Evolutionary conservation across 106 monocot genomes (phyloP).

Genomic region (Apostasia ramifera): DNA sequence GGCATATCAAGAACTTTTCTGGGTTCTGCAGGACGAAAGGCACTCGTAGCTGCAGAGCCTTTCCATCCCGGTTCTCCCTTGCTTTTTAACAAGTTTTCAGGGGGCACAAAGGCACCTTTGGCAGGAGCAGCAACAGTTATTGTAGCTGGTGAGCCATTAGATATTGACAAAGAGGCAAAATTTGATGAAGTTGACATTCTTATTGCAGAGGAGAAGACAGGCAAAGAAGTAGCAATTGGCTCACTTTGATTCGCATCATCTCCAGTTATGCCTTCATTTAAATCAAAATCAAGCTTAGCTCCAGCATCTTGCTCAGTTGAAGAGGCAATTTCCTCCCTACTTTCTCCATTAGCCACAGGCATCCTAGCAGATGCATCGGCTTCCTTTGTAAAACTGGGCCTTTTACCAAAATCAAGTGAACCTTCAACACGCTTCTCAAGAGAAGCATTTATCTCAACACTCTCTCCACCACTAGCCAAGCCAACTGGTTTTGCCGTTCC

Average conservation of each 20-base stretch:
- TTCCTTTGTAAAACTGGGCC: constrained; percentile 7
- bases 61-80: constrained; percentile 80
- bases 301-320: constrained; percentile 24
- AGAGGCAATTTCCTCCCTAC: constrained; percentile 17
- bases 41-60: constrained; percentile 95
- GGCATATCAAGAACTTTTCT: constrained; percentile 70
- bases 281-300: constrained; percentile 63
- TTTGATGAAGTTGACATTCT: constrained; percentile 23
- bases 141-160: constrained; percentile 24
- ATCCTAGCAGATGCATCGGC: constrained; percentile 10
- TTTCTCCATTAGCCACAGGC: constrained; percentile 17
- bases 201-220: constrained; percentile 21
- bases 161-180: constrained; percentile 17
- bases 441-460: constrained; percentile 4
- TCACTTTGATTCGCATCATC: constrained; percentile 59
- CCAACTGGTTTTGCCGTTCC: constrained; percentile 6
- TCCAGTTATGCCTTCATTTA: constrained; percentile 65
- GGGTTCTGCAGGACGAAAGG: constrained; percentile 90
- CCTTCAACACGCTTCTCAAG: constrained; percentile 6
- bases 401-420: constrained; percentile 5
- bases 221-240: constrained; percentile 13
- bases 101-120: constrained; percentile 77
- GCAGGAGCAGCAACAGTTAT: constrained; percentile 73
- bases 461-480: constrained; percentile 9
- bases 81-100: constrained; percentile 42